Conservation (phyloP, 306 rosid genomes). For the apple (Malus domestica) region ASM211411v1 NC_041804.1:16522001-16522500, state of each 20-base stretch:
- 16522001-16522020: constrained; percentile 1
- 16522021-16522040: constrained; percentile 8
- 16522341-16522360: background rate
- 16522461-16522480: background rate
- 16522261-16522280: background rate
- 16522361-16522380: background rate
- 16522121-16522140: constrained; percentile 90
- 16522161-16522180: constrained; percentile 87
- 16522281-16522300: background rate
- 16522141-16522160: constrained; percentile 93
- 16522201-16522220: background rate
- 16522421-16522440: background rate
- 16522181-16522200: constrained; percentile 70
- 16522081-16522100: constrained; percentile 83
- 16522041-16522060: constrained; percentile 6
- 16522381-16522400: background rate
- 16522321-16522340: background rate
- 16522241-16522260: background rate
- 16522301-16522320: background rate
- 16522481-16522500: background rate
- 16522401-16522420: background rate
- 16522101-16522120: constrained; percentile 73
- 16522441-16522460: background rate
- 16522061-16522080: constrained; percentile 89
- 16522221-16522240: background rate